Base-by-base conservation (phyloP, 148 eudicot species). In the Drosera capensis region DNA sequence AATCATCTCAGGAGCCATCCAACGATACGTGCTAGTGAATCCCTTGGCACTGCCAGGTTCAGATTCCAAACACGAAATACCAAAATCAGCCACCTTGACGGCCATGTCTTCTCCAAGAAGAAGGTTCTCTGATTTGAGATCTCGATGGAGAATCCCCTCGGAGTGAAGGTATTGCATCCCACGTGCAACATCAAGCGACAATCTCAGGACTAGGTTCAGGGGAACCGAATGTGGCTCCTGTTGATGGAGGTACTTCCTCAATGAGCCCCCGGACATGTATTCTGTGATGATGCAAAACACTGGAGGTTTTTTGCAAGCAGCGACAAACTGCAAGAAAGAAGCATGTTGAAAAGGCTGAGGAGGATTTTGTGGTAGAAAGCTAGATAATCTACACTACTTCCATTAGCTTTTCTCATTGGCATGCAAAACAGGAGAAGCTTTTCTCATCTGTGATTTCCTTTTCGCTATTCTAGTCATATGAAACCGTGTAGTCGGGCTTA, bases 1-100 rank as follows among this genome's bases (percentile, higher is more conserved):
- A 14, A 85, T 85, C 95, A 92, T 92, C 55, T 92, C 99, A 0
- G 99, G 99, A 5, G 99, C 99, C 99, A 92, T 92, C 99, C 99
- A 92, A 1, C 99, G 85, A 47, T 92, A 92, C 21, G 99, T 92
- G 18, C 99, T 87, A 0, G 94, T 85, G 59, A 92, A 92, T 48
- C 95, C 95, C 64, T 81, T 85, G 7, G 88, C 68, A 57, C 79
- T 82, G 25, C 94, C 82, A 50, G 79, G 73, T 55, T 92, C 95
- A 54, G 99, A 65, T 64, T 92, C 99, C 64, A 85, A 81, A 55
- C 99, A 92, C 12, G 99, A 92, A 44, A 92, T 92, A 0, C 99
- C 99, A 14, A 92, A 92, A 76, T 92, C 99, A 25, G 99, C 99
- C 43, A 92, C 99, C 63, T 92, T 92, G 17, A 79, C 94, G 48